These are phyloP conservation scores for Diaporthe sp. DNA, from an alignment of 2,329 filamentous ascomycete species.

Conservation along the genomic window DNA sequence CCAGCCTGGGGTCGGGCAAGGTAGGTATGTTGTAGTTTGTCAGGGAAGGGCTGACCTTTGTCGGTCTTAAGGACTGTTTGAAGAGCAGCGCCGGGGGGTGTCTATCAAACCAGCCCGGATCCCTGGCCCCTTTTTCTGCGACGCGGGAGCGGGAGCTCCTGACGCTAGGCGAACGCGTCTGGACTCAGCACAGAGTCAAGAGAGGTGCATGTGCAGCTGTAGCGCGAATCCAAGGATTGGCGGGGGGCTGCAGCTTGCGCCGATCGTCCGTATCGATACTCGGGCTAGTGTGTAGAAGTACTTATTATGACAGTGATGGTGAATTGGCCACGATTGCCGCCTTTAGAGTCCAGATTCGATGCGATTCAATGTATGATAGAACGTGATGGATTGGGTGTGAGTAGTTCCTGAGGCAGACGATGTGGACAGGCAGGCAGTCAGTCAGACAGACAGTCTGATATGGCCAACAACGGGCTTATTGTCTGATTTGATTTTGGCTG, in stretches of 20 bases:
- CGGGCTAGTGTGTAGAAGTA: neutral
- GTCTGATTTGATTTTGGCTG: conserved; percentile 26
- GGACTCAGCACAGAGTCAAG: conserved; percentile 25
- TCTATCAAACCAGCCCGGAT: conserved; percentile 26
- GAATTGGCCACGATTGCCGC: neutral
- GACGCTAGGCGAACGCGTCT: conserved; percentile 29
- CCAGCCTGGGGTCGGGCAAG: neutral
- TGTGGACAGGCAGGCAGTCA: conserved; percentile 6
- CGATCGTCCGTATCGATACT: conserved; percentile 6
- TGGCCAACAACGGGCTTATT: conserved; percentile 14
- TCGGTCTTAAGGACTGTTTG: conserved; percentile 16
- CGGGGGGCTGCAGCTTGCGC: conserved; percentile 24
- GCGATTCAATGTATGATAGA: neutral
- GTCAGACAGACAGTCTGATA: conserved; percentile 6
- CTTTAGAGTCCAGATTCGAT: neutral
- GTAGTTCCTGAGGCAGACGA: neutral
- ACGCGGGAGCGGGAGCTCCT: conserved; percentile 34
- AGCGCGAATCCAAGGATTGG: conserved; percentile 13
- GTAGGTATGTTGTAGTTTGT: neutral
- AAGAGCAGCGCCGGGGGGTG: conserved; percentile 6
- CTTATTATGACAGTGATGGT: neutral
- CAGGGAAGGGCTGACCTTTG: conserved; percentile 5
- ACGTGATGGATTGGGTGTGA: neutral
- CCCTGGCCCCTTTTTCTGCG: conserved; percentile 29
- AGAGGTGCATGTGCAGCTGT: conserved; percentile 33